These are phyloP conservation scores for Aureobasidium sp. DNA, from an alignment of 2,329 filamentous ascomycete species.

Conservation along the genomic window DNA sequence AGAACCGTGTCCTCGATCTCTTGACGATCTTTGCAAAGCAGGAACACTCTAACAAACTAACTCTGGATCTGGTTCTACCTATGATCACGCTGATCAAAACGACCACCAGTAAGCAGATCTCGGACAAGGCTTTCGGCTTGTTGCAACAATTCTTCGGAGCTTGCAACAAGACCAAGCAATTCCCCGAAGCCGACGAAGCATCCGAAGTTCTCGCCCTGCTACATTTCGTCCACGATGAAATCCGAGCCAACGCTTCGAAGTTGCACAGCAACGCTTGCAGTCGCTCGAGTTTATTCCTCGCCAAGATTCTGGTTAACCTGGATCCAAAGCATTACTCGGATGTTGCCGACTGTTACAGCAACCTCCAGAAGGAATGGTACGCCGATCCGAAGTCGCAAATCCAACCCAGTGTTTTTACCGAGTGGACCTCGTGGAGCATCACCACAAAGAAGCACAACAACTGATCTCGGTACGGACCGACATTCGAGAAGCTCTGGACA, in stretches of 20 bases:
- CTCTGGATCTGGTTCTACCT: slow-evolving; percentile 63
- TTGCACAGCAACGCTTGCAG: slow-evolving; percentile 68
- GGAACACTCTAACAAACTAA: slow-evolving; percentile 58
- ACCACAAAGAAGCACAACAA: slow-evolving; percentile 19
- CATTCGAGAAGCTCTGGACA: neutral
- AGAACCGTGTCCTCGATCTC: slow-evolving; percentile 83
- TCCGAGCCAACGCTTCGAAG: slow-evolving; percentile 53
- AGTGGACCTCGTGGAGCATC: slow-evolving; percentile 38
- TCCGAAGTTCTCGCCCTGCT: slow-evolving; percentile 50
- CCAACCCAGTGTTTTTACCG: slow-evolving; percentile 35
- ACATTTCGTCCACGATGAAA: slow-evolving; percentile 58
- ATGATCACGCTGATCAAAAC: slow-evolving; percentile 66
- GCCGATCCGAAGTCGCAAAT: slow-evolving; percentile 32
- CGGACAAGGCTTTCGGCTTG: slow-evolving; percentile 62
- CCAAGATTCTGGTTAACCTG: slow-evolving; percentile 49
- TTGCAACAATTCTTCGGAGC: slow-evolving; percentile 64
- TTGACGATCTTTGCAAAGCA: slow-evolving; percentile 77
- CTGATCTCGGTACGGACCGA: slow-evolving; percentile 6
- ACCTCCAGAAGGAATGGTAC: slow-evolving; percentile 36
- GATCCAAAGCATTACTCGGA: slow-evolving; percentile 31
- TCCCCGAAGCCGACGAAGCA: slow-evolving; percentile 34
- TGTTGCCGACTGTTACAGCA: slow-evolving; percentile 33
- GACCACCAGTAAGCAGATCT: slow-evolving; percentile 68
- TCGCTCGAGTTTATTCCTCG: slow-evolving; percentile 59
- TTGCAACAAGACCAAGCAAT: slow-evolving; percentile 40